Conservation (phyloP, 495 filamentous ascomycete genomes). For the Talaromyces liani region DNA sequence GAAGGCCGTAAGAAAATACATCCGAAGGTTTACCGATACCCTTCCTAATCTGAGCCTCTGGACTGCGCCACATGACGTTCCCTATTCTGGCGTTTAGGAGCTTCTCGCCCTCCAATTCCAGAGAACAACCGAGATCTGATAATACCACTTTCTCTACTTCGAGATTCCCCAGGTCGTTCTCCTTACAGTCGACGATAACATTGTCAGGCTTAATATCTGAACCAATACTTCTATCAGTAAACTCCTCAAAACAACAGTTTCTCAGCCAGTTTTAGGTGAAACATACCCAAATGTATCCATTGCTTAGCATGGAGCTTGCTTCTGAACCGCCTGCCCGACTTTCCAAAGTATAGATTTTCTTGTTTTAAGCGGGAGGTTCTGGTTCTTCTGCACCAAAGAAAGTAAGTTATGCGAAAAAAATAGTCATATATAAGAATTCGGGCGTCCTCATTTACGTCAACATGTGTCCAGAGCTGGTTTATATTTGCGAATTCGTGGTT, state of each 20-base stretch:
- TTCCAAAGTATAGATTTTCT: not conserved
- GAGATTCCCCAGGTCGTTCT: not conserved
- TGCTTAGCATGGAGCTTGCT: too few species aligned
- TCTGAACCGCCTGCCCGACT: not conserved
- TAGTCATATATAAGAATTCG: not conserved
- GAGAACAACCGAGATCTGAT: not conserved
- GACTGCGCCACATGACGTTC: constrained; percentile 1
- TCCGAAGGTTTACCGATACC: not conserved
- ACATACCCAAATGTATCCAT: not conserved
- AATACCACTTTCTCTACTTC: not conserved
- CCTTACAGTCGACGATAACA: not conserved
- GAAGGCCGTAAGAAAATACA: not conserved
- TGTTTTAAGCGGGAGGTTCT: not conserved
- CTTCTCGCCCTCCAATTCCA: not conserved
- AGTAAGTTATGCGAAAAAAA: not conserved
- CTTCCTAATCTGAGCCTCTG: not conserved
- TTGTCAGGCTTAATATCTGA: not conserved
- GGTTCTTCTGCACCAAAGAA: not conserved
- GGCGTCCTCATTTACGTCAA: not conserved
- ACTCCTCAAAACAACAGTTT: too few species aligned
- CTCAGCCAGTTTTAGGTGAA: too few species aligned
- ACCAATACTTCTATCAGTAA: too few species aligned
- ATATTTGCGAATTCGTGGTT: not conserved
- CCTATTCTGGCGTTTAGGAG: not conserved
- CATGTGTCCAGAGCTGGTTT: not conserved